Evolutionary conservation across 331 rosid genomes (phyloP).

Genomic region (Phaseolus coccineus): DNA sequence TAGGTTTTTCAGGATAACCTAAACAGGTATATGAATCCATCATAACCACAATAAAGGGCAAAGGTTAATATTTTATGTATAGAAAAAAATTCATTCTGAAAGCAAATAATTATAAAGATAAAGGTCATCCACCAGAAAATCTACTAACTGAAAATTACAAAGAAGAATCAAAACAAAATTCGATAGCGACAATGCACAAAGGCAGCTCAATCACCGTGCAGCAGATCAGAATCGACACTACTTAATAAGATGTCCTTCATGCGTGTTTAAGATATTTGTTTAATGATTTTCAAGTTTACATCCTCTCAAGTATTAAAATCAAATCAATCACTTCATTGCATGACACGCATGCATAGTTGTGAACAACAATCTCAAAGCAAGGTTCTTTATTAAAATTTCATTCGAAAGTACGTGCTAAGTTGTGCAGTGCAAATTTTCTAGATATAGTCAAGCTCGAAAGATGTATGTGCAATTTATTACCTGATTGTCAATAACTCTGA

Average conservation of each 20-base stretch:
- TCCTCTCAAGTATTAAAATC: constrained; percentile 28
- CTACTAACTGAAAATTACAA: neutral
- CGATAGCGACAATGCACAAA: constrained; percentile 24
- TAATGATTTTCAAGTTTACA: constrained; percentile 35
- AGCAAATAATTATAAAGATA: constrained; percentile 1
- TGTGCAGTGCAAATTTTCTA: constrained; percentile 29
- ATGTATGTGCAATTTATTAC: constrained; percentile 47
- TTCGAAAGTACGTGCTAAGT: neutral
- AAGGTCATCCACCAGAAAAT: neutral
- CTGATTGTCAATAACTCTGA: constrained; percentile 86
- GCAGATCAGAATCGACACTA: constrained; percentile 27
- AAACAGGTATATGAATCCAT: constrained; percentile 41
- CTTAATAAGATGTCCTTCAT: constrained; percentile 16
- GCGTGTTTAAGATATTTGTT: constrained; percentile 15
- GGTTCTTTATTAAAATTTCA: constrained; percentile 7
- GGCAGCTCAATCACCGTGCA: constrained; percentile 24
- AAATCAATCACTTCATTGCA: constrained; percentile 24
- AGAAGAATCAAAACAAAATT: constrained; percentile 28
- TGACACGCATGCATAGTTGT: constrained; percentile 1
- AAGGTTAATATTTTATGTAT: neutral
- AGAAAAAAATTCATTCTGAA: constrained; percentile 4
- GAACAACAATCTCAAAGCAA: constrained; percentile 35
- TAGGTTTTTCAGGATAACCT: constrained; percentile 90
- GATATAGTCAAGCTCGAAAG: constrained; percentile 25
- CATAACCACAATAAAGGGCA: constrained; percentile 42